Conservation (phyloP, 371 early-diverging fungal species). For the Mucor lusitanicus region DNA sequence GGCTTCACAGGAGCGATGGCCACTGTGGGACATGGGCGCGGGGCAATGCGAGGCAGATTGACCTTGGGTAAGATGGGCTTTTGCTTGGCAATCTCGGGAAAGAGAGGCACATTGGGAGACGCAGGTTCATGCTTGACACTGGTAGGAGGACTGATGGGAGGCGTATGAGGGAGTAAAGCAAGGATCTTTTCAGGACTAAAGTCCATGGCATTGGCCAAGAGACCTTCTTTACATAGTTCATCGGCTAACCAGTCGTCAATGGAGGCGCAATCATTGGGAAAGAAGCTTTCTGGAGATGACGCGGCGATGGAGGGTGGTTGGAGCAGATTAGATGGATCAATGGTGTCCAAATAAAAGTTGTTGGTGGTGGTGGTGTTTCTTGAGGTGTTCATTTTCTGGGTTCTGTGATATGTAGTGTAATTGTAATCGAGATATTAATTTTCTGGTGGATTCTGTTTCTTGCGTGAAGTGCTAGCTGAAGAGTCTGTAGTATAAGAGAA, state of each 20-base stretch:
- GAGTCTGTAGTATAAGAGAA: slow-evolving; percentile 32
- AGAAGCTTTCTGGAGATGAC: not conserved
- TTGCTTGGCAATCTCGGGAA: slow-evolving; percentile 14
- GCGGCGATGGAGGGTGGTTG: not conserved
- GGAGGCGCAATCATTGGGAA: not conserved
- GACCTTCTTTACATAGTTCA: slow-evolving; percentile 22
- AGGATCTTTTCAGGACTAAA: slow-evolving; percentile 2
- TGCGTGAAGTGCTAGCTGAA: slow-evolving; percentile 21
- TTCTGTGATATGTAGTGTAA: slow-evolving; percentile 2
- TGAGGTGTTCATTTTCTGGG: slow-evolving; percentile 2
- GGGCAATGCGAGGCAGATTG: slow-evolving; percentile 6
- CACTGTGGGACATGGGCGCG: not conserved
- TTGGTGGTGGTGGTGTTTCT: slow-evolving; percentile 3
- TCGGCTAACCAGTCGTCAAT: slow-evolving; percentile 28
- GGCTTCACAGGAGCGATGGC: not conserved
- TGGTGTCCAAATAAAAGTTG: slow-evolving; percentile 3
- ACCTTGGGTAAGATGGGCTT: not conserved
- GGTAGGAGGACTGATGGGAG: slow-evolving; percentile 9
- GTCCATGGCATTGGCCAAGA: not conserved
- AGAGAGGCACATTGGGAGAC: slow-evolving; percentile 13
- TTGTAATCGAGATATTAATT: slow-evolving; percentile 16
- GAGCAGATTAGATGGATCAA: slow-evolving; percentile 8
- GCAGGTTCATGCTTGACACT: slow-evolving; percentile 1
- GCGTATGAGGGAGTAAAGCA: slow-evolving; percentile 10
- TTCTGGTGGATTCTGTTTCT: slow-evolving; percentile 24